These are phyloP conservation scores for Torrubiella hemipterigena DNA, from an alignment of 2,329 filamentous ascomycete genomes.

Conservation along the genomic window DNA sequence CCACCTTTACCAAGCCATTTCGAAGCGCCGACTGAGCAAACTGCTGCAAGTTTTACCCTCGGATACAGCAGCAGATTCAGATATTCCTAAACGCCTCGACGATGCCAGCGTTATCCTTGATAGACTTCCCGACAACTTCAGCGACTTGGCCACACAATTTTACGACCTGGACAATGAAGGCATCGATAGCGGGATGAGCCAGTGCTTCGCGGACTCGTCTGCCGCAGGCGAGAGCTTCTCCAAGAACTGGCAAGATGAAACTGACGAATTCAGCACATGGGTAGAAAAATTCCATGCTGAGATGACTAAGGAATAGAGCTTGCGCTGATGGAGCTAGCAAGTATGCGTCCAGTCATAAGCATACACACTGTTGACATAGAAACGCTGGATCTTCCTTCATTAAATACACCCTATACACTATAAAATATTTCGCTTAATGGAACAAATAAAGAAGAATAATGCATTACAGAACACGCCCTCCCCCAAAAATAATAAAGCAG, in stretches of 20 bases:
- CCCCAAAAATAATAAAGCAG: too few relatives aligned
- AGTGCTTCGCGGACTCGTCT: slow-evolving; percentile 49
- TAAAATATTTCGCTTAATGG: too few relatives aligned
- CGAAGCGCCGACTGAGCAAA: slow-evolving; percentile 57
- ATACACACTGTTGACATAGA: too few relatives aligned
- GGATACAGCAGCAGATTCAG: slow-evolving; percentile 14
- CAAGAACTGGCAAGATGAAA: slow-evolving; percentile 48
- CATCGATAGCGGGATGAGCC: slow-evolving; percentile 46
- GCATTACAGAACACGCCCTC: too few relatives aligned
- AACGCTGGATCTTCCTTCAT: too few relatives aligned
- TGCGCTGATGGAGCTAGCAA: too few relatives aligned
- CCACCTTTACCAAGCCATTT: slow-evolving; percentile 56
- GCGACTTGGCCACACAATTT: slow-evolving; percentile 59
- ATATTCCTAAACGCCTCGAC: slow-evolving; percentile 36
- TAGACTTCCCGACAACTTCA: slow-evolving; percentile 52
- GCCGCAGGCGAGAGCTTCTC: slow-evolving; percentile 41
- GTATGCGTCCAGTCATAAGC: too few relatives aligned
- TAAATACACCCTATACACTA: too few relatives aligned
- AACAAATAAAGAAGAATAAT: too few relatives aligned
- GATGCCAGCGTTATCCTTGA: slow-evolving; percentile 43
- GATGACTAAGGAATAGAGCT: slow-evolving; percentile 29
- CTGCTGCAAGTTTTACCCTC: slow-evolving; percentile 30
- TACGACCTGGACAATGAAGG: slow-evolving; percentile 53
- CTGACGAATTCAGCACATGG: slow-evolving; percentile 74
- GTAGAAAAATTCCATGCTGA: slow-evolving; percentile 43